Conservation (phyloP, 2,329 filamentous ascomycete genomes). For the Xylariales sp. region DNA sequence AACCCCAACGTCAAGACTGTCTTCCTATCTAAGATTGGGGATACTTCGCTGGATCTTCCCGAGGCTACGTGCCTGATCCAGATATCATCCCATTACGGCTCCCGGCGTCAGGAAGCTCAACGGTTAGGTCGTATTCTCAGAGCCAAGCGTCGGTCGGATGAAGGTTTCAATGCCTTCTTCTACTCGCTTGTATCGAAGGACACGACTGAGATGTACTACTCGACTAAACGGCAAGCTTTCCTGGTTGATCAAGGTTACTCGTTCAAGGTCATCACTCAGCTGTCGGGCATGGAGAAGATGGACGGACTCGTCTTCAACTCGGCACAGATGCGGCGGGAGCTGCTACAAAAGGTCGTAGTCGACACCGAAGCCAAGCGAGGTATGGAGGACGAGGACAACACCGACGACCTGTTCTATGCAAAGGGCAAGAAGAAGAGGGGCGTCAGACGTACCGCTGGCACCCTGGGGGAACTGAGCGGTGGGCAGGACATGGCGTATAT, state of each 20-base stretch:
- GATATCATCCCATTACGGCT: slow-evolving; percentile 96
- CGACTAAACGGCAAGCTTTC: slow-evolving; percentile 93
- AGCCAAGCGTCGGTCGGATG: slow-evolving; percentile 92
- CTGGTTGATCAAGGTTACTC: slow-evolving; percentile 97
- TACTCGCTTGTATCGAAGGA: slow-evolving; percentile 97
- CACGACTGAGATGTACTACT: slow-evolving; percentile 97
- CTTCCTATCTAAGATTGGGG: slow-evolving; percentile 95
- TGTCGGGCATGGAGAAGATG: slow-evolving; percentile 84
- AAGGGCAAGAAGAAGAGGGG: slow-evolving; percentile 45
- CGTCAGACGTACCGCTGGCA: slow-evolving; percentile 76
- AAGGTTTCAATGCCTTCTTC: slow-evolving; percentile 98
- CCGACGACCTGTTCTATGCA: slow-evolving; percentile 35
- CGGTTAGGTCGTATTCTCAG: slow-evolving; percentile 87
- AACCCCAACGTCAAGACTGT: slow-evolving; percentile 87
- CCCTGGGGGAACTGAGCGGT: slow-evolving; percentile 78
- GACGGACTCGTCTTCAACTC: slow-evolving; percentile 76
- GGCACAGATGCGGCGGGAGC: slow-evolving; percentile 73
- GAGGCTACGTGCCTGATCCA: slow-evolving; percentile 97
- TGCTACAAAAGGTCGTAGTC: slow-evolving; percentile 83
- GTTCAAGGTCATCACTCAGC: slow-evolving; percentile 96
- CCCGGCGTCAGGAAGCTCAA: slow-evolving; percentile 92
- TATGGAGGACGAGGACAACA: slow-evolving; percentile 64
- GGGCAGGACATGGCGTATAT: slow-evolving; percentile 97
- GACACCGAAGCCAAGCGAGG: slow-evolving; percentile 67
- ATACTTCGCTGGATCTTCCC: slow-evolving; percentile 94